Base-by-base conservation (phyloP, 2,329 filamentous ascomycete species). In the Colletotrichum sansevieriae region DNA sequence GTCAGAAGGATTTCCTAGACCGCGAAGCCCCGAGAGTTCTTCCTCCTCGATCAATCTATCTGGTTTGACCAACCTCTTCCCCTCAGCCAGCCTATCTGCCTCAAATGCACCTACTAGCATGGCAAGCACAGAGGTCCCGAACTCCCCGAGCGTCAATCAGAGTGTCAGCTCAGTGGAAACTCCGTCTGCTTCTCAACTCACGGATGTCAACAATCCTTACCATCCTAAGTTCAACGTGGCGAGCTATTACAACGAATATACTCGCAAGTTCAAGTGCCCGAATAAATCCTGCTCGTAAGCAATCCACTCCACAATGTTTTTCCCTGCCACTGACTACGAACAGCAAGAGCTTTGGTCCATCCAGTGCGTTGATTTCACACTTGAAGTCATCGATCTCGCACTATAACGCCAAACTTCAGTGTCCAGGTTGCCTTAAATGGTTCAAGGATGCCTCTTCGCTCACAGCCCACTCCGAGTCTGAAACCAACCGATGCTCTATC, bases 241-340 rank as follows among this genome's bases (percentile, higher is more conserved):
- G 2, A 76, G 78, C 6, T 90, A 88, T 78, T 83, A 75, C 63
- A 78, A 84, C 46, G 60, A 76, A 0, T 75, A 82, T 35, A 77
- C 80, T 1, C 74, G 78, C 52, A 80, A 78, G 56, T 91, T 83
- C 77, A 79, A 76, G 62, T 91, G 89, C 63, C 89, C 88, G 0
- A 82, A 85, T 63, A 70, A 72, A 1, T 72, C 75, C 3, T 91
- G 89, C 83, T 77, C 79, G 83, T 87, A 79, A 80, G 81, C 76
- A 25, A 10, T 41, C 57, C 41, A 55, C 10, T 33, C 47, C 11
- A 20, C 15, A 8, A 18, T 15, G 20, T 18, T 7, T 13, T 2
- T 2, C 29, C 4, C 37, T 7, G n/a, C 18, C 15, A 44, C 68
- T 75, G 63, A 76, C 62, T 35, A 49, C 37, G 41, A 46, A 9